Evolutionary conservation across 2,329 filamentous ascomycete genomes (phyloP), one percentile per base, ranked within the genome.

Genomic region (Exophiala sp.): DNA sequence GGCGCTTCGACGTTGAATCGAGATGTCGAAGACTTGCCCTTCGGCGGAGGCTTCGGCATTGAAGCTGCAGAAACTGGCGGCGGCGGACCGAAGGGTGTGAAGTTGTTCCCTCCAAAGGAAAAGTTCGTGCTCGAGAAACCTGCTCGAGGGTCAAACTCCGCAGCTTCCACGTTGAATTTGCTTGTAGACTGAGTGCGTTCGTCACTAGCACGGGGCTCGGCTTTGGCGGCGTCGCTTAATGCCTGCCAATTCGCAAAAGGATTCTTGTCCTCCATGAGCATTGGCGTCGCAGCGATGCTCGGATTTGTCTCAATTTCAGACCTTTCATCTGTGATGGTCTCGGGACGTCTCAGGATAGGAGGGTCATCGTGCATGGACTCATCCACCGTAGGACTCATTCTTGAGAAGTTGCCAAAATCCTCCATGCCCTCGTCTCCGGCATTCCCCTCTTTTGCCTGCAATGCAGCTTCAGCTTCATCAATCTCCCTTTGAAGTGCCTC

Each of bases 91-190:
- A 50, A 47, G 23, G 50, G 32, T 24, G 63, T 41, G 61, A 77
- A 75, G 18, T 63, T 60, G 46, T 65, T 64, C 38, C 64, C 64
- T 38, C 68, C 68, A 13, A 74, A 73, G 1, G 72, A 65, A 52
- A 70, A 69, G 35, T 64, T 64, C 13, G 66, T 69, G 13, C 75
- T 69, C 37, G 68, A 70, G 59, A 79, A 79, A 2, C 73, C 70
- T 13, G 70, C 70, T 29, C 67, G 67, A 5, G 79, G 78, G 48
- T 84, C 77, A 68, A 91, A 91, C 63, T 93, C 88, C 40, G 89
- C 86, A 0, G 91, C 91, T 55, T 85, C 81, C 23, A 94, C 89
- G 61, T 97, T 97, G 60, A 97, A 78, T 59, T 83, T 90, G 1
- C 88, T 88, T 37, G 83, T 68, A 0, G 75, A 90, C 2, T 82